These are phyloP conservation scores for Colletotrichum shisoi DNA, from an alignment of 2,329 filamentous ascomycete genomes.

Conservation along the genomic window DNA sequence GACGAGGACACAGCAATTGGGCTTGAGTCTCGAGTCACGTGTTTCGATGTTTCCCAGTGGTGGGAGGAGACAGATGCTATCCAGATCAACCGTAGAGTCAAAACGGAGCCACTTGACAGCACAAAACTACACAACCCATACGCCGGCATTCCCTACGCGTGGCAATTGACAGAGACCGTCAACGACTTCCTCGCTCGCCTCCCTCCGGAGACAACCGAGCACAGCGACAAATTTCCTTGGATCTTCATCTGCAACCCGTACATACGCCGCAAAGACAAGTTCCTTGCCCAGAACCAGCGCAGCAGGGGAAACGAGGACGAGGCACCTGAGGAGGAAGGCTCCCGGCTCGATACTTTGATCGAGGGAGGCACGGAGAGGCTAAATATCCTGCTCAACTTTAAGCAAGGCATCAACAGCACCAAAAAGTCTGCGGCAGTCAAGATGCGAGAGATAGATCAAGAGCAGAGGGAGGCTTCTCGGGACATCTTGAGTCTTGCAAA, in stretches of 20 bases:
- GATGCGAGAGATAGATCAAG: constrained; percentile 58
- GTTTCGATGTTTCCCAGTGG: constrained; percentile 62
- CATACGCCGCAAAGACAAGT: constrained; percentile 50
- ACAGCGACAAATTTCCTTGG: constrained; percentile 63
- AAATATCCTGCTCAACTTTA: constrained; percentile 56
- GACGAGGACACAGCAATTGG: constrained; percentile 58
- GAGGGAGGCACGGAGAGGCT: constrained; percentile 62
- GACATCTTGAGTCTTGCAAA: constrained; percentile 70
- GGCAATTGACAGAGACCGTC: constrained; percentile 70
- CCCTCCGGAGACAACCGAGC: constrained; percentile 69
- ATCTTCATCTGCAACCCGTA: constrained; percentile 77
- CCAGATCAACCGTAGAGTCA: constrained; percentile 18
- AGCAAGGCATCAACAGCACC: constrained; percentile 55
- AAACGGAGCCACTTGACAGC: constrained; percentile 19
- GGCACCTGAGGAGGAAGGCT: constrained; percentile 55
- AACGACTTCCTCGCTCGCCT: constrained; percentile 72
- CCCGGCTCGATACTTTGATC: constrained; percentile 59
- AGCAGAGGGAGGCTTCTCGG: constrained; percentile 58
- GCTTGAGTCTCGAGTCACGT: constrained; percentile 60
- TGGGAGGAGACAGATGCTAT: constrained; percentile 50
- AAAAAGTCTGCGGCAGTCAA: constrained; percentile 49
- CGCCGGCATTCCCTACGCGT: constrained; percentile 61
- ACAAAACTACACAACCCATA: constrained; percentile 65
- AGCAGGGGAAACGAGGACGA: constrained; percentile 60
- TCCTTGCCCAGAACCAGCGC: constrained; percentile 47